Percentiles rank a stretch among this genome's conserved stretches.
Conservation (phyloP, 441 rosid genomes). For the Theobroma grandiflorum region DNA sequence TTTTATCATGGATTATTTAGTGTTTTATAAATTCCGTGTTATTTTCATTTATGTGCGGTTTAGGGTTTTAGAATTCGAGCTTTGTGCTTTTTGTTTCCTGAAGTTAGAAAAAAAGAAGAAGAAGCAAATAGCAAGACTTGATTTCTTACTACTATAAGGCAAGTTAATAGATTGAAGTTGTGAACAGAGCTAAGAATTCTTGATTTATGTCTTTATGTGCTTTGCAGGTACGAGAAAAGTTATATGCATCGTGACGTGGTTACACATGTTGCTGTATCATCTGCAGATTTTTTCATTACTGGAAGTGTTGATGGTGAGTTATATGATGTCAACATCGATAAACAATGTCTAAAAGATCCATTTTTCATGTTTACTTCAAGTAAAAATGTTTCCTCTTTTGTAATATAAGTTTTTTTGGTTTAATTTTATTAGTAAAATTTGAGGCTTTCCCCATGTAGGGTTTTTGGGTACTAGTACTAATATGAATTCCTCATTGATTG, state of each 20-base stretch:
- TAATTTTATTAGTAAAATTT: not conserved
- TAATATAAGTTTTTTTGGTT: not conserved
- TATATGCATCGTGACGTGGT: slow-evolving; percentile 98
- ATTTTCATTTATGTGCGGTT: not conserved
- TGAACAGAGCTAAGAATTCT: not conserved
- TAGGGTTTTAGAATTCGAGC: slow-evolving; percentile 2
- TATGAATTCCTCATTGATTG: not conserved
- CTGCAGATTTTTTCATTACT: slow-evolving; percentile 93
- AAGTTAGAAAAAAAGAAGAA: not conserved
- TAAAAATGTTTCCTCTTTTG: not conserved
- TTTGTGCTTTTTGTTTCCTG: not conserved
- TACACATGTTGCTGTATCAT: slow-evolving; percentile 89
- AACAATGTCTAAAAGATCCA: slow-evolving; percentile 13
- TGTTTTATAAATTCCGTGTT: not conserved
- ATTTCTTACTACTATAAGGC: not conserved
- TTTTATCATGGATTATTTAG: not conserved
- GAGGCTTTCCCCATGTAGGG: not conserved
- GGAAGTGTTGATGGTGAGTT: slow-evolving; percentile 89
- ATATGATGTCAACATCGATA: slow-evolving; percentile 4
- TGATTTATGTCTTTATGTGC: not conserved
- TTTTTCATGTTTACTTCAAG: not conserved
- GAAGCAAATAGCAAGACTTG: not conserved
- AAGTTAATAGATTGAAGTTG: not conserved
- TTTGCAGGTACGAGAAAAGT: slow-evolving; percentile 90
- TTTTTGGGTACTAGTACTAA: not conserved